Evolutionary conservation across 1,284 basidiomycete species (phyloP).

Genomic region (Malassezia furfur): DNA sequence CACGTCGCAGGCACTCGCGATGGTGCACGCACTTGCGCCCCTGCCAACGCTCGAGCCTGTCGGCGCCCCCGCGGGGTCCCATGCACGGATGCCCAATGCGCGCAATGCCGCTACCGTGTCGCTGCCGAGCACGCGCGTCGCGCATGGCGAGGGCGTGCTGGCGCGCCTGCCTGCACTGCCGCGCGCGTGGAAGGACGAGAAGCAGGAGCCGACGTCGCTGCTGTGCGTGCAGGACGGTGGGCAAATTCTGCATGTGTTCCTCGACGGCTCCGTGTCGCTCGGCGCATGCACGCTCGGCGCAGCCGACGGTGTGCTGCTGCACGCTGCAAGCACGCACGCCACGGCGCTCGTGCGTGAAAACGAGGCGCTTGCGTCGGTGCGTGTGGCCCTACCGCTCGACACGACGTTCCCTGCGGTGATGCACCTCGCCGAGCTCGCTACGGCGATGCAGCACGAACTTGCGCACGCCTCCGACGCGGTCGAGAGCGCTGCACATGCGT

Average conservation of each 20-base stretch:
- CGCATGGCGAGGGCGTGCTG: slow-evolving; percentile 4
- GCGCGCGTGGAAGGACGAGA: not conserved
- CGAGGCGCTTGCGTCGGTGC: not conserved
- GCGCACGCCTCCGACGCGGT: slow-evolving; percentile 9
- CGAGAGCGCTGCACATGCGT: slow-evolving; percentile 1
- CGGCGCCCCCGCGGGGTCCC: not conserved
- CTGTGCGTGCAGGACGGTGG: slow-evolving; percentile 4
- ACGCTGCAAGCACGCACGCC: not conserved
- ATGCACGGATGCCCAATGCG: not conserved
- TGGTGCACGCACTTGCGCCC: slow-evolving; percentile 5
- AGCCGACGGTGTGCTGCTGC: not conserved
- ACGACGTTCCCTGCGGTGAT: not conserved
- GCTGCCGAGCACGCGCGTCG: slow-evolving; percentile 1
- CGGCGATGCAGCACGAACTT: not conserved
- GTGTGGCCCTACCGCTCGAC: not conserved
- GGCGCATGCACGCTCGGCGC: not conserved
- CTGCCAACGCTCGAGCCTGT: not conserved
- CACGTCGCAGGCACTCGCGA: slow-evolving; percentile 12
- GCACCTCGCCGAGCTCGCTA: slow-evolving; percentile 11
- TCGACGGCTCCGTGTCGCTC: slow-evolving; percentile 9
- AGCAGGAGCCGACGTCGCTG: not conserved
- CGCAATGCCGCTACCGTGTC: not conserved
- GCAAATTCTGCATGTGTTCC: not conserved
- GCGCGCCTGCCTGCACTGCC: slow-evolving; percentile 4
- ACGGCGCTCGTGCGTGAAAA: not conserved